These are phyloP conservation scores for Pyricularia grisea DNA, from an alignment of 2,329 filamentous ascomycete genomes.

Conservation along the genomic window DNA sequence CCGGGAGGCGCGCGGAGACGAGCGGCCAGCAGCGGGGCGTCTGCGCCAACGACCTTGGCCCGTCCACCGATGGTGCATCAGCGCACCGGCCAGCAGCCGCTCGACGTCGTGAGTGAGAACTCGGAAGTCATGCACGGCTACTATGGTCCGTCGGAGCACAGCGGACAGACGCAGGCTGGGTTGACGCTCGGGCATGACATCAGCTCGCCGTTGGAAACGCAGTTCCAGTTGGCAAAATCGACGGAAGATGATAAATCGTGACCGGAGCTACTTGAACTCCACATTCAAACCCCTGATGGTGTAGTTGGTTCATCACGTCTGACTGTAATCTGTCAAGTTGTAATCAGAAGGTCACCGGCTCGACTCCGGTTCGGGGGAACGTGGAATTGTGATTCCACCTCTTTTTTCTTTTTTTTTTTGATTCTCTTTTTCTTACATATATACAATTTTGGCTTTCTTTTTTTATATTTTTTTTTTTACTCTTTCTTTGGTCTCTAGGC, in stretches of 20 bases:
- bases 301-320: neutral
- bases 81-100: constrained; percentile 11
- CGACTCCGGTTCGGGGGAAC: too few species aligned
- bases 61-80: constrained; percentile 12
- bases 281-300: neutral
- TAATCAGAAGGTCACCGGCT: too few species aligned
- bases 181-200: constrained; percentile 4
- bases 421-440: too few species aligned
- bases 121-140: constrained; percentile 34
- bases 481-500: neutral
- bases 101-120: constrained; percentile 30
- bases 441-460: too few species aligned
- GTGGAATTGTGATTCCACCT: too few species aligned
- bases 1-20: constrained; percentile 17
- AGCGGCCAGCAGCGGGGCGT: constrained; percentile 2
- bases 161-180: constrained; percentile 30
- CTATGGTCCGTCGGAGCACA: constrained; percentile 29
- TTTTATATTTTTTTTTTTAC: too few species aligned
- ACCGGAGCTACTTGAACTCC: neutral
- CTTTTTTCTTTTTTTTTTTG: too few species aligned
- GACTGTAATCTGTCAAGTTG: too few species aligned
- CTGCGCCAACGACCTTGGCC: neutral
- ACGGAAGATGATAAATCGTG: neutral
- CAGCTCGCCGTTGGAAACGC: constrained; percentile 6
- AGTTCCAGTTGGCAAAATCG: neutral